Base-by-base conservation (phyloP, 2,329 filamentous ascomycete species). In the Clarireedia monteithiana region DNA sequence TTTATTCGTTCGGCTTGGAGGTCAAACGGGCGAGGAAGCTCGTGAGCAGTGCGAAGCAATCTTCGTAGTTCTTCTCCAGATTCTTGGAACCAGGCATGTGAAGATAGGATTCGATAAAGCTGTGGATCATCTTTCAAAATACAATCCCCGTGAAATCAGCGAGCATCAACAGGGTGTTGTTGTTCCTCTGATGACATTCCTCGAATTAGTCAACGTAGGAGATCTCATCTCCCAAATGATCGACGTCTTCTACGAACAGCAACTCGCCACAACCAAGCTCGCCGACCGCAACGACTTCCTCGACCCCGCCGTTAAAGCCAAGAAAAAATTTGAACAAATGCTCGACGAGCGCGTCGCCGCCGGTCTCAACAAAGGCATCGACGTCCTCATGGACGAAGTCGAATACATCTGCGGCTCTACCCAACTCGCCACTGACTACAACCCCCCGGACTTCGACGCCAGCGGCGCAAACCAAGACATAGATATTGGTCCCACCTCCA, bases 291-390 rank as follows among this genome's bases (percentile, higher is more conserved):
- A 95, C 68, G 94, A 99, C 72, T 99, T 99, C 67, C 77, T 99
- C 48, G 90, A 95, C 67, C 88, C 91, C 20, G 89, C 91, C 0
- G 88, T 88, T 34, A 86, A 96, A 64, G 91, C 94, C 62, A 99
- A 99, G 81, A 97, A 96, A 75, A 91, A 89, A 62, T 99, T 97
- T 66, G 94, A 99, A 76, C 91, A 96, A 69, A 96, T 96, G 88
- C 84, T 99, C 1, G 94, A 99, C 68, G 94, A 97, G 72, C 89
- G 89, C 58, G 94, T 99, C 6, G 94, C 94, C 4, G 91, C 92
- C 7, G 95, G 95, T 1, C 76, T 99, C 60, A 96, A 96, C 72
- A 96, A 95, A 74, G 94, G 94, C 61, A 97, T 99, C 60, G 92
- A 99, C 67, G 94, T 96, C 56, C 81, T 99, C 45, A 97, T 99